Conservation (phyloP, 306 rosid species). For the Vicia sativa region DNA sequence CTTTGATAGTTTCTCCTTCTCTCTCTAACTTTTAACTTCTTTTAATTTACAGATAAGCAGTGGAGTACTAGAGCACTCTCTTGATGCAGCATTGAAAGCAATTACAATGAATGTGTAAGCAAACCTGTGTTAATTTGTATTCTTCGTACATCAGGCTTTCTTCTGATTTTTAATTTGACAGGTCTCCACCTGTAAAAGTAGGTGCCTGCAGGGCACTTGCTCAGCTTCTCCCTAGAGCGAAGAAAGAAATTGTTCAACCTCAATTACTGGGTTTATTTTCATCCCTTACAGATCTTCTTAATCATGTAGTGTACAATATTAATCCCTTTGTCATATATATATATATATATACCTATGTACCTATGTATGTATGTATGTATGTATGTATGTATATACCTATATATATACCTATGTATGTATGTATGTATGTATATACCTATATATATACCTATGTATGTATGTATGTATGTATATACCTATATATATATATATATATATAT, state of each 20-base stretch:
- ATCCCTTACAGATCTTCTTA: conserved; percentile 81
- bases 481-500: neutral
- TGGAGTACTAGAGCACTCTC: conserved; percentile 65
- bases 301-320: conserved; percentile 53
- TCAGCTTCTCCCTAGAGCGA: conserved; percentile 80
- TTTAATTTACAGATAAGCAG: conserved; percentile 58
- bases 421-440: neutral
- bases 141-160: conserved; percentile 22
- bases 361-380: neutral
- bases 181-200: conserved; percentile 90
- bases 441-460: neutral
- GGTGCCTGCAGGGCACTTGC: conserved; percentile 95
- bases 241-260: conserved; percentile 61
- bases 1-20: conserved; percentile 1
- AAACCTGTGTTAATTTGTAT: conserved; percentile 33
- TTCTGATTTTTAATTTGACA: conserved; percentile 42
- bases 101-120: conserved; percentile 81
- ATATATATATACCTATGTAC: neutral
- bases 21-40: conserved; percentile 27
- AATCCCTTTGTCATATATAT: conserved; percentile 24
- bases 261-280: conserved; percentile 77
- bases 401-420: neutral
- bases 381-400: neutral
- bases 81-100: conserved; percentile 73
- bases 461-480: neutral